These are phyloP conservation scores for Penicillium herquei DNA, from an alignment of 495 filamentous ascomycete genomes.

Conservation along the genomic window DNA sequence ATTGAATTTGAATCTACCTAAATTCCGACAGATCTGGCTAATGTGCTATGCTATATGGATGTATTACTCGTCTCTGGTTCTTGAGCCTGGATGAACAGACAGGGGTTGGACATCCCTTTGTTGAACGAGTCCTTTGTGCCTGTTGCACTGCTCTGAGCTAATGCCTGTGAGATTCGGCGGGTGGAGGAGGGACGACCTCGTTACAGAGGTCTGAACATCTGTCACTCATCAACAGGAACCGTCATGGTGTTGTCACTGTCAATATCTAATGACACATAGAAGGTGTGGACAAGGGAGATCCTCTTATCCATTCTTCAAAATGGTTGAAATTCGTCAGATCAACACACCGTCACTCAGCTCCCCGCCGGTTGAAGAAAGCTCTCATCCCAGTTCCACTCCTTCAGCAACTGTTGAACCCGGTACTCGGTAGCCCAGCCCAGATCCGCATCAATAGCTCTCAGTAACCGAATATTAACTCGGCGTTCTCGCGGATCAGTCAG, in stretches of 20 bases:
- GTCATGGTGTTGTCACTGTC: too few species aligned
- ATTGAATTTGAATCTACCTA: neutral
- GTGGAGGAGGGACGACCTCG: too few species aligned
- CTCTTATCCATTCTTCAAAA: neutral
- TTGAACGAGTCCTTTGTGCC: neutral
- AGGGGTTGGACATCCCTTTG: neutral
- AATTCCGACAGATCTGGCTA: too few species aligned
- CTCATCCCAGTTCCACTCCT: conserved; percentile 55
- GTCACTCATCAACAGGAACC: neutral
- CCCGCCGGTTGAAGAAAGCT: conserved; percentile 10
- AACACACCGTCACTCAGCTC: conserved; percentile 3
- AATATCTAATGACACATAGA: too few species aligned
- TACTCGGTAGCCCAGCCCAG: conserved; percentile 65
- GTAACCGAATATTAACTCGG: conserved; percentile 47
- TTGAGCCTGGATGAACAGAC: neutral
- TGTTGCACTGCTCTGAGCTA: neutral
- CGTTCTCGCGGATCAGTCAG: conserved; percentile 51
- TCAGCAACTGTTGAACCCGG: conserved; percentile 53
- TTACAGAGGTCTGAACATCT: neutral
- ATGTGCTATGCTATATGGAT: neutral
- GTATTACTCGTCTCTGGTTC: neutral
- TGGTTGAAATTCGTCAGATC: neutral
- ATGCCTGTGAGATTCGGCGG: too few species aligned
- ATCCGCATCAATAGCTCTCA: conserved; percentile 58
- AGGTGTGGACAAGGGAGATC: neutral